Conservation (phyloP, 495 filamentous ascomycete genomes). For the Letharia lupina region DNA sequence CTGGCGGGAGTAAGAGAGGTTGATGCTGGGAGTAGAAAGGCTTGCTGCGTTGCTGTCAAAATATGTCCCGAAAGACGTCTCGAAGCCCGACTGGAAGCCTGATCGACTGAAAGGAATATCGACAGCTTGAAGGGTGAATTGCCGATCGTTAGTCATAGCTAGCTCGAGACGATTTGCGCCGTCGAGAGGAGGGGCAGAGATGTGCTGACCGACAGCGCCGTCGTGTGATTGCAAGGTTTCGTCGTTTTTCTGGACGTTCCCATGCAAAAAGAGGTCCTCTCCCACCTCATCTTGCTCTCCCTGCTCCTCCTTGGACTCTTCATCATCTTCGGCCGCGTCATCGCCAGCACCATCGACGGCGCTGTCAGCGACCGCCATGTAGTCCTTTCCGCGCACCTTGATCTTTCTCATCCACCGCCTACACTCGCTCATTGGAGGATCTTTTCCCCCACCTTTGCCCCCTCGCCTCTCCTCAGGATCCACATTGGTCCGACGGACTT, state of each 20-base stretch:
- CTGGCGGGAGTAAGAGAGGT: background rate
- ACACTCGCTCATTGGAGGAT: constrained; percentile 70
- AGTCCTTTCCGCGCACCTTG: constrained; percentile 29
- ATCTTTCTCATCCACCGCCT: constrained; percentile 78
- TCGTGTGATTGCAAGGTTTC: background rate
- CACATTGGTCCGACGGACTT: constrained; percentile 45
- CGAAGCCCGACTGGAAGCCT: background rate
- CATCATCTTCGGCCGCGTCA: background rate
- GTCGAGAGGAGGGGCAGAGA: background rate
- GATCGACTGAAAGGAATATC: background rate
- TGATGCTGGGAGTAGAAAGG: background rate
- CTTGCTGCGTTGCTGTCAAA: background rate
- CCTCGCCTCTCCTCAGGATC: constrained; percentile 58
- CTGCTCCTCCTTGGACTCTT: background rate
- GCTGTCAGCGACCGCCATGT: background rate
- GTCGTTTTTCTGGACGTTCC: background rate
- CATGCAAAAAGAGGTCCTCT: background rate
- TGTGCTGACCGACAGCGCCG: background rate
- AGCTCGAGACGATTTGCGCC: background rate
- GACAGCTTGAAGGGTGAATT: background rate
- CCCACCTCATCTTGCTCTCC: background rate
- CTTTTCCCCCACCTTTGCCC: constrained; percentile 76
- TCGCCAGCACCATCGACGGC: background rate
- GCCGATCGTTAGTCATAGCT: background rate
- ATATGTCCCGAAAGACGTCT: background rate